Evolutionary conservation across 2,329 filamentous ascomycete species (phyloP), one percentile per base, ranked within the genome.

Genomic region (Beauveria brongniartii): DNA sequence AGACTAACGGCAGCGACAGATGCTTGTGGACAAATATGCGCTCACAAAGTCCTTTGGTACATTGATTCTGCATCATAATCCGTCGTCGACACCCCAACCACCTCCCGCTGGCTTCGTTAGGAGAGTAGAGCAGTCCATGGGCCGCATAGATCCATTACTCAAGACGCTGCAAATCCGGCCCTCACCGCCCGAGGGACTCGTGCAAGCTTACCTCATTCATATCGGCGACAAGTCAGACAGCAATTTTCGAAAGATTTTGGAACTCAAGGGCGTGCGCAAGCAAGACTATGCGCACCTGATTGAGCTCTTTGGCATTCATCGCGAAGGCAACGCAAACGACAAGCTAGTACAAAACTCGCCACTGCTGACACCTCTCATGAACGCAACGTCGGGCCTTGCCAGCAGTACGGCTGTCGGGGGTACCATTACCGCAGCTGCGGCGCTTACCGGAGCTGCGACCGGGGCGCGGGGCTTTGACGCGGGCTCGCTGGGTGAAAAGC

Each of bases 151-250:
- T 69, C 90, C 91, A 1, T 83, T 99, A 24, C 87, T 99, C 68
- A 99, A 99, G 75, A 97, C 94, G 2, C 83, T 99, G 3, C 94
- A 99, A 79, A 93, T 99, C 53, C 91, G 91, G 30, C 86, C 92
- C 2, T 90, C 89, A 5, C 94, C 94, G 0, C 90, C 93, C 0
- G 94, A 99, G 77, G 93, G 91, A 2, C 84, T 99, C 3, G 92
- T 99, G 0, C 93, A 97, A 76, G 94, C 94, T 40, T 99, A 99
- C 72, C 86, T 99, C 40, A 96, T 97, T 73, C 94, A 97, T 75
- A 94, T 99, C 65, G 92, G 86, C 66, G 94, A 99, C 78, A 87
- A 90, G 61, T 96, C 89, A 65, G 94, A 97, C 71, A 84, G 85
- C 69, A 99, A 99, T 75, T 99, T 99, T 82, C 87, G 87, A 71